Conservation (phyloP, 257 asterid genomes). For the Datura wrightii region DNA sequence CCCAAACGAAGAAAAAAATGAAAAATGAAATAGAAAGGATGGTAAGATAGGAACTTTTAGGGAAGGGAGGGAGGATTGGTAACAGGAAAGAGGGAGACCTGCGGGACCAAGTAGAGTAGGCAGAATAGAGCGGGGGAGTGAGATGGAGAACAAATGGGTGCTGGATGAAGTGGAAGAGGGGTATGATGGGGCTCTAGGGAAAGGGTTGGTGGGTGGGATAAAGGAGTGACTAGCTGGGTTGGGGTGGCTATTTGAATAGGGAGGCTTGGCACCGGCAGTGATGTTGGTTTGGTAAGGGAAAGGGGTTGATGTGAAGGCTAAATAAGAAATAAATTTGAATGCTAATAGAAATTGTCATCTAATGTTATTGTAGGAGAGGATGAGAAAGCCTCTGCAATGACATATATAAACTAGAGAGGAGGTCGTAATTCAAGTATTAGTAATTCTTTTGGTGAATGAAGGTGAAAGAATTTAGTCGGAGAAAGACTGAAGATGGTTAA, state of each 20-base stretch:
- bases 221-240: not conserved
- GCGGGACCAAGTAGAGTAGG: not conserved
- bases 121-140: not conserved
- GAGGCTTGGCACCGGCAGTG: not conserved
- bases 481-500: too few relatives aligned
- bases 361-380: not conserved
- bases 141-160: not conserved
- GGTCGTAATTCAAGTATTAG: too few relatives aligned
- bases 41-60: not conserved
- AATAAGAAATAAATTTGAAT: not conserved
- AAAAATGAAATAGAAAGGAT: not conserved
- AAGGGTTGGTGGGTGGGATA: slow-evolving; percentile 1
- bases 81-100: not conserved
- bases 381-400: not conserved
- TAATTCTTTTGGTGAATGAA: too few relatives aligned
- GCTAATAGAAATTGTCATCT: not conserved
- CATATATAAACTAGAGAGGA: not conserved
- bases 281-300: not conserved
- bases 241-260: not conserved
- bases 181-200: slow-evolving; percentile 4
- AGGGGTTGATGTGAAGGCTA: not conserved
- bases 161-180: not conserved
- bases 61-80: not conserved
- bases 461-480: too few relatives aligned
- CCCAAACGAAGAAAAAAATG: too few relatives aligned